These are phyloP conservation scores for Agaricus blazei DNA, from an alignment of 768 basidiomycete species.

Conservation along the genomic window DNA sequence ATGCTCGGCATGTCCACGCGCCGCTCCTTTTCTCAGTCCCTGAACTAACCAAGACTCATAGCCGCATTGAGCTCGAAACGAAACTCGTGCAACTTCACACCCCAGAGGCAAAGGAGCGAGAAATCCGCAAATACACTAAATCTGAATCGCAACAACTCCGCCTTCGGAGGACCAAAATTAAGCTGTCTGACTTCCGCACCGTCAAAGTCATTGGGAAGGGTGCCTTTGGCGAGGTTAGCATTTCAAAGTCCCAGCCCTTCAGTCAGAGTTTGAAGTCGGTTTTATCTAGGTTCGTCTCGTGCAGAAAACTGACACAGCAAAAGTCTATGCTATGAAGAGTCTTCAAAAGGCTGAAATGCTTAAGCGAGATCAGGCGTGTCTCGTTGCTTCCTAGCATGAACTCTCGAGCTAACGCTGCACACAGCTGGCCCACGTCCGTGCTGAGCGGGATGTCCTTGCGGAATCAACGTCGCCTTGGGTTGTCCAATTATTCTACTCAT, in stretches of 20 bases:
- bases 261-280: conserved; percentile 1
- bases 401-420: conserved; percentile 1
- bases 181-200: conserved; percentile 88
- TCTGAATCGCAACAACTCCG: conserved; percentile 87
- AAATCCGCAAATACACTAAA: conserved; percentile 81
- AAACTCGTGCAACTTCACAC: conserved; percentile 71
- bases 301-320: conserved; percentile 95
- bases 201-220: conserved; percentile 99
- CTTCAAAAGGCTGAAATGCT: conserved; percentile 98
- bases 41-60: conserved; percentile 21
- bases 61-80: conserved; percentile 87
- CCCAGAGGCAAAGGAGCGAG: conserved; percentile 82
- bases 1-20: conserved; percentile 61
- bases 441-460: conserved; percentile 93
- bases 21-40: background rate
- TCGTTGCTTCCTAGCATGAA: background rate
- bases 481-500: conserved; percentile 95
- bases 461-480: conserved; percentile 98
- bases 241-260: conserved; percentile 9
- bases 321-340: conserved; percentile 99
- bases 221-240: conserved; percentile 89
- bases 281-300: conserved; percentile 76
- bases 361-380: conserved; percentile 91
- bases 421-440: conserved; percentile 94
- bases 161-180: conserved; percentile 90